Evolutionary conservation across 2,329 filamentous ascomycete genomes (phyloP).

Genomic region (Colletotrichum noveboracense): DNA sequence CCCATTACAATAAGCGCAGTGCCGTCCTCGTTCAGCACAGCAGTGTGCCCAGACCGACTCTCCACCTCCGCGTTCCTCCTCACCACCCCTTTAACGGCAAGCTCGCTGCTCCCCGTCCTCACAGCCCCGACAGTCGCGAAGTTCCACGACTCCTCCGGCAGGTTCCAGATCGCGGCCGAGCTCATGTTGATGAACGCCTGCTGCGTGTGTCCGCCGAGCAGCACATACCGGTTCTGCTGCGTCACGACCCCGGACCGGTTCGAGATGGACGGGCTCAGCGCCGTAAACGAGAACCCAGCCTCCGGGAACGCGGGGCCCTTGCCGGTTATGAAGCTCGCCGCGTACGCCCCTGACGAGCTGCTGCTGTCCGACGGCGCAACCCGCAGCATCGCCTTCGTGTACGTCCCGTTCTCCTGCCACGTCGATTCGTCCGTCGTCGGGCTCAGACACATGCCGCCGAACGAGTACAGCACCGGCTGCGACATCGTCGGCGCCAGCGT

Average conservation of each 20-base stretch:
- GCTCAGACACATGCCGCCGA: conserved; percentile 87
- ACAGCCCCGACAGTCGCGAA: conserved; percentile 68
- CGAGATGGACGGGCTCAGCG: conserved; percentile 71
- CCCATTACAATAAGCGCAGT: conserved; percentile 79
- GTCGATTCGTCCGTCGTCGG: conserved; percentile 41
- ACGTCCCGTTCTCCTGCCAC: conserved; percentile 75
- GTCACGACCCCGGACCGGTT: conserved; percentile 69
- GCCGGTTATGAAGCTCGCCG: conserved; percentile 38
- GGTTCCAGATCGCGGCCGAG: conserved; percentile 82
- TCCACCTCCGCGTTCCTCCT: conserved; percentile 55
- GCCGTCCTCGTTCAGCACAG: conserved; percentile 81
- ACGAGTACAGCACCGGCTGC: conserved; percentile 70
- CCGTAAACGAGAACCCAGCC: conserved; percentile 85
- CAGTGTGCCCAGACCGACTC: conserved; percentile 87
- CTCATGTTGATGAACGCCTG: conserved; percentile 94
- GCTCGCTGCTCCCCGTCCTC: conserved; percentile 53
- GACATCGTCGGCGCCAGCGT: conserved; percentile 58
- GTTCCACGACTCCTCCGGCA: conserved; percentile 87
- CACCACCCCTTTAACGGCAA: conserved; percentile 52
- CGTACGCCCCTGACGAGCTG: conserved; percentile 31
- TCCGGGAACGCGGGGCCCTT: conserved; percentile 64
- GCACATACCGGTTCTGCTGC: conserved; percentile 78
- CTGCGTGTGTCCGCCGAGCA: conserved; percentile 85
- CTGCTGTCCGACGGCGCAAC: conserved; percentile 52
- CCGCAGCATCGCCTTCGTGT: conserved; percentile 80